Percentiles rank a stretch among this genome's conserved stretches.
phyloP scores from a whole-genome alignment of 2,329 filamentous ascomycete genomes.

The Epichloe amarillans region DNA sequence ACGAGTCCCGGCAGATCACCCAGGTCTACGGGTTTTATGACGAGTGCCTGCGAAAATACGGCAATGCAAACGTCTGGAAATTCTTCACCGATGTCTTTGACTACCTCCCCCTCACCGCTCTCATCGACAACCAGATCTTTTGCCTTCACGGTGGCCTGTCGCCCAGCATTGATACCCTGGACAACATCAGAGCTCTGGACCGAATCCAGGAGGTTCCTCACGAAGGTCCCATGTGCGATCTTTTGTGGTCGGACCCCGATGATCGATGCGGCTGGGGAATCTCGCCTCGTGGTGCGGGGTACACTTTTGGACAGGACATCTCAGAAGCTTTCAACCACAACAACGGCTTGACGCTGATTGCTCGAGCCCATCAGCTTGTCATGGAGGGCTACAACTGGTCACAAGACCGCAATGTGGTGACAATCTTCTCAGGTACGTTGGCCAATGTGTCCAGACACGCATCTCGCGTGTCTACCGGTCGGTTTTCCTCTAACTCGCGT shows the following conservation, averaged over 20 bases:
- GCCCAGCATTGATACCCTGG: slow-evolving; percentile 88
- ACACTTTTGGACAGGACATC: slow-evolving; percentile 94
- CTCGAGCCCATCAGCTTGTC: slow-evolving; percentile 91
- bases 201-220: slow-evolving; percentile 97
- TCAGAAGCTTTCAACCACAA: slow-evolving; percentile 99
- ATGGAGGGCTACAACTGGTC: slow-evolving; percentile 99
- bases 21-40: slow-evolving; percentile 99
- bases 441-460: slow-evolving; percentile 11
- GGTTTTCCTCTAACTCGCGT: background rate
- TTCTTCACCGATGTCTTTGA: slow-evolving; percentile 98
- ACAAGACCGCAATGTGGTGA: slow-evolving; percentile 94
- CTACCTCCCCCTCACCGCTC: slow-evolving; percentile 83
- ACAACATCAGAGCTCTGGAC: slow-evolving; percentile 90
- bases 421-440: slow-evolving; percentile 78
- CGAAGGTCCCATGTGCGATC: slow-evolving; percentile 94
- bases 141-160: slow-evolving; percentile 94
- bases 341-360: slow-evolving; percentile 91
- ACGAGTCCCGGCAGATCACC: slow-evolving; percentile 97
- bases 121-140: slow-evolving; percentile 99
- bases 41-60: slow-evolving; percentile 96
- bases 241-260: slow-evolving; percentile 96
- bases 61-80: slow-evolving; percentile 98
- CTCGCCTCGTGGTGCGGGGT: slow-evolving; percentile 84
- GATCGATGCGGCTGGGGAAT: slow-evolving; percentile 95
- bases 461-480: background rate